Evolutionary conservation across 225 moss, liverwort and hornwort species (phyloP), one percentile per base, ranked within the genome.

Genomic region (Asterella californica): DNA sequence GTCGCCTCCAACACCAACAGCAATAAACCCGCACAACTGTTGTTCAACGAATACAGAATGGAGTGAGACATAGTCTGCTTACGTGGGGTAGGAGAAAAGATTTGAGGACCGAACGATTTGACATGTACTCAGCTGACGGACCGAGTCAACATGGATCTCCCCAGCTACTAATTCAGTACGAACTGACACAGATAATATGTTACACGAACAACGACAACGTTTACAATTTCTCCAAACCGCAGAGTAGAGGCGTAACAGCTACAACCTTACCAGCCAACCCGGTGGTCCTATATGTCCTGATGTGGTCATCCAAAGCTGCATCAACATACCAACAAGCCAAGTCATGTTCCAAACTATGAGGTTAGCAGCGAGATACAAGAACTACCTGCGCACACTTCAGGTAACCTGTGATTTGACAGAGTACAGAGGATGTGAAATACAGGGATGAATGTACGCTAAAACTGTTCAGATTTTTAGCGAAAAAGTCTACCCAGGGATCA

Each of bases 1-100:
- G 81, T 93, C 94, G 32, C 96, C 96, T 82, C 96, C 94, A 78
- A 86, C 88, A 69, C 92, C 96, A 19, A 87, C 65, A 70, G 88
- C 94, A 61, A 96, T 90, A 73, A 89, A 87, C 74, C 82, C 79
- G 70, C 94, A 90, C n/a, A 96, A 81, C 96, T 96, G 80, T 80
- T 69, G 80, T 80, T 69, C n/a, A 64, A 69, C 27, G 1, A 53
- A 42, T 59, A 42, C 42, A 3, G 42, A 42, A 42, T 42, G 61
- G 80, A 67, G 36, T 10, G 36, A 72, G 25, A 49, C 45, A 24
- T 32, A 57, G 57, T 24, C 2, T 7, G 57, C 7, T 57, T 42
- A n/a, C 54, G 18, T 54, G 54, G 18, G 2, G 15, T 54, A 17
- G 18, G 15, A 24, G 22, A 57, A 1, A 57, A 24, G 19, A 21